These are phyloP conservation scores for Kwoniella mangroviensis DNA, from an alignment of 768 basidiomycete species.

Conservation along the genomic window DNA sequence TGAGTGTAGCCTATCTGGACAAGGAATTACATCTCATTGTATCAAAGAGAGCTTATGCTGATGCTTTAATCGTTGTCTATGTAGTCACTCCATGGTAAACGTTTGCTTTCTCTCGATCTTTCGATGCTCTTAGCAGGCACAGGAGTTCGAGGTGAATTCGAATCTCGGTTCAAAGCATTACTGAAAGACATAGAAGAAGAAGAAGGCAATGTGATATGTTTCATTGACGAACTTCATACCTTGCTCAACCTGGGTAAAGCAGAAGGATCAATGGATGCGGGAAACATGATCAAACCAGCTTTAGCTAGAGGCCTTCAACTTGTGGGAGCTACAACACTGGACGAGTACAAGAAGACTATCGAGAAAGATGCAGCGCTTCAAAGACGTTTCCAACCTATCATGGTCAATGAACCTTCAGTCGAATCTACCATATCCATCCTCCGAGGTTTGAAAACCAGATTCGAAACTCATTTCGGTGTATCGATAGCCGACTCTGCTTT, in stretches of 20 bases:
- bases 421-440: slow-evolving; percentile 68
- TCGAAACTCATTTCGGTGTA: slow-evolving; percentile 92
- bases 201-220: slow-evolving; percentile 79
- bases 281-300: slow-evolving; percentile 87
- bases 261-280: slow-evolving; percentile 89
- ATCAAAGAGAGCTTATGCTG: not conserved
- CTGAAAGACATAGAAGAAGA: slow-evolving; percentile 84
- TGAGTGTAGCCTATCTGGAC: too few species aligned
- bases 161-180: slow-evolving; percentile 89
- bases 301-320: slow-evolving; percentile 84
- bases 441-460: slow-evolving; percentile 78
- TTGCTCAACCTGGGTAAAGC: slow-evolving; percentile 76
- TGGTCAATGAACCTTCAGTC: slow-evolving; percentile 85
- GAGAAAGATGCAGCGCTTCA: slow-evolving; percentile 90
- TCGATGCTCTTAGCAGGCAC: slow-evolving; percentile 84
- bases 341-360: slow-evolving; percentile 89
- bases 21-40: too few species aligned
- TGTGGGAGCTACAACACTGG: slow-evolving; percentile 88
- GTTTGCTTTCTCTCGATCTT: slow-evolving; percentile 84
- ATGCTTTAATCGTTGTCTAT: not conserved
- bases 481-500: slow-evolving; percentile 86
- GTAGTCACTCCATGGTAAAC: slow-evolving; percentile 81
- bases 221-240: slow-evolving; percentile 84
- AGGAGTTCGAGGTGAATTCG: slow-evolving; percentile 88
- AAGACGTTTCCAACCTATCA: slow-evolving; percentile 85